phyloP scores from a whole-genome alignment of 2,329 filamentous ascomycete species.

The Colletotrichum sp. region DNA sequence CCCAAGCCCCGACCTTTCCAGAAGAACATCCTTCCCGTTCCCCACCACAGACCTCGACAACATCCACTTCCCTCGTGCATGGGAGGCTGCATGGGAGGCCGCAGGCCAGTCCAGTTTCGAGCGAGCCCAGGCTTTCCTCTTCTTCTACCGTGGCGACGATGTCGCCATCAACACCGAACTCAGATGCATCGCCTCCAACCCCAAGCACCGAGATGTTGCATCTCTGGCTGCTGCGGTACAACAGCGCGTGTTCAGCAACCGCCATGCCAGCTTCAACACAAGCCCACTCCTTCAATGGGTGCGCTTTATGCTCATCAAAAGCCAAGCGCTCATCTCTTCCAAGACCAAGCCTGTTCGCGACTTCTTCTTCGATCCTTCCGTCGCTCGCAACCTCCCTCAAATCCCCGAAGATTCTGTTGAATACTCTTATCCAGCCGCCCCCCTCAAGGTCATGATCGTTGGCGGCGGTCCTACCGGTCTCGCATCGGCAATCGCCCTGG shows the following conservation, averaged over 20 bases:
- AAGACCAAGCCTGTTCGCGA: background rate
- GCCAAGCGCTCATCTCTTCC: background rate
- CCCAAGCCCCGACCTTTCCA: background rate
- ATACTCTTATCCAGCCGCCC: background rate
- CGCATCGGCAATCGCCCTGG: slow-evolving; percentile 20
- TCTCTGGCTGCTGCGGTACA: slow-evolving; percentile 33
- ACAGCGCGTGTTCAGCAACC: slow-evolving; percentile 28
- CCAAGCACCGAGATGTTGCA: slow-evolving; percentile 4
- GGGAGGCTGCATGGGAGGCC: slow-evolving; percentile 2
- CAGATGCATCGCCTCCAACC: slow-evolving; percentile 32
- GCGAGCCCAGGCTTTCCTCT: slow-evolving; percentile 34
- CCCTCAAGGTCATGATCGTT: background rate
- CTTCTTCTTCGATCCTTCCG: background rate
- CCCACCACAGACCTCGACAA: background rate
- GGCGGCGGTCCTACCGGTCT: background rate
- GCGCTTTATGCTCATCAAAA: slow-evolving; percentile 17
- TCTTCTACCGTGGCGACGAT: slow-evolving; percentile 31
- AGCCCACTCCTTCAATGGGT: slow-evolving; percentile 36
- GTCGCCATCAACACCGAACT: slow-evolving; percentile 26
- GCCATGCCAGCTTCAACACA: slow-evolving; percentile 32
- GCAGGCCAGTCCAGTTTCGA: slow-evolving; percentile 28
- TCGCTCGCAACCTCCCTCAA: background rate
- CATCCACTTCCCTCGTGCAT: background rate
- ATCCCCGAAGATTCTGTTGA: background rate
- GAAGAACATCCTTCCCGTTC: background rate